Conservation (phyloP, 495 filamentous ascomycete genomes). For the Amniculicola lignicola region DNA sequence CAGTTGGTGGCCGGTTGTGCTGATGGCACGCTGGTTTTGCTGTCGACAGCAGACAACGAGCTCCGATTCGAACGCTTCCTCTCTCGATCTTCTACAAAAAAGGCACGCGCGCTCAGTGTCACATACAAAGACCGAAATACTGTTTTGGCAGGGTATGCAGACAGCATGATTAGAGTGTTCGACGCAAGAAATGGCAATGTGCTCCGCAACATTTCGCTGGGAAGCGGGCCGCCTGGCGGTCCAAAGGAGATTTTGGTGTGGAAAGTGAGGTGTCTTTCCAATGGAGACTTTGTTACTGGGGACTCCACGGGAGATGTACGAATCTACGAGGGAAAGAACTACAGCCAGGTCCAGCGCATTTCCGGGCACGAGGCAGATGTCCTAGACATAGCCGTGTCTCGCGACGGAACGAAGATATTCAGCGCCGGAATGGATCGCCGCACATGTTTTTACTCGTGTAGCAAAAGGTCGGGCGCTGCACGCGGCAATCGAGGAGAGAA, state of each 20-base stretch:
- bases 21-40: conserved; percentile 80
- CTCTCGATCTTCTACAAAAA: conserved; percentile 70
- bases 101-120: conserved; percentile 81
- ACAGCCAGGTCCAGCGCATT: conserved; percentile 78
- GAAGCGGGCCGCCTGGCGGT: conserved; percentile 67
- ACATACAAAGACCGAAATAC: conserved; percentile 79
- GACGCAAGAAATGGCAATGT: conserved; percentile 75
- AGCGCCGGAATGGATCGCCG: conserved; percentile 88
- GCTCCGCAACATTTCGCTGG: conserved; percentile 78
- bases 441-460: conserved; percentile 53
- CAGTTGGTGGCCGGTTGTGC: conserved; percentile 86
- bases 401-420: conserved; percentile 78
- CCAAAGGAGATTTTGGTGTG: conserved; percentile 86
- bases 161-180: conserved; percentile 86
- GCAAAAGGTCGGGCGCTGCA: conserved; percentile 63
- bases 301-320: conserved; percentile 90
- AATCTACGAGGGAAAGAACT: conserved; percentile 91
- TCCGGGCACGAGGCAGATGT: conserved; percentile 87
- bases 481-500: conserved; percentile 56
- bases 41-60: conserved; percentile 79
- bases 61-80: conserved; percentile 69
- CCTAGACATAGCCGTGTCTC: conserved; percentile 73
- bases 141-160: conserved; percentile 85
- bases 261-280: conserved; percentile 80
- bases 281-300: conserved; percentile 88